Percentiles rank a stretch among this genome's conserved stretches.
phyloP scores from a whole-genome alignment of 345 rosid species.

The Populus davidiana region DNA sequence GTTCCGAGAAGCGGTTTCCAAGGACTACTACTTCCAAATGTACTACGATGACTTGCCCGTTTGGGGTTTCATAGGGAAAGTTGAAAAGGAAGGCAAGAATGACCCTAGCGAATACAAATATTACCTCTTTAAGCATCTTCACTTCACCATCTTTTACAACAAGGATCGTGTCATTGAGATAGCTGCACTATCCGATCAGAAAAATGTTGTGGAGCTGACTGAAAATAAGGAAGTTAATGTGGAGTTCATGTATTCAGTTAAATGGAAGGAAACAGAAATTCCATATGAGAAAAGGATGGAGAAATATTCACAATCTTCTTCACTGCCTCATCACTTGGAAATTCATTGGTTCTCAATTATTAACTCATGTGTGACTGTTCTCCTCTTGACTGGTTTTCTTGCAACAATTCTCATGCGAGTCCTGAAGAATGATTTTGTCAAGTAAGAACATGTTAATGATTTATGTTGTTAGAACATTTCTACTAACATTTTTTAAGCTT shows the following conservation, averaged over 20 bases:
- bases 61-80: slow-evolving; percentile 34
- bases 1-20: slow-evolving; percentile 24
- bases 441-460: slow-evolving; percentile 5
- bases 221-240: slow-evolving; percentile 30
- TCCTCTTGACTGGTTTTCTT: slow-evolving; percentile 33
- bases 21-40: slow-evolving; percentile 36
- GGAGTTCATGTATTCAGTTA: slow-evolving; percentile 26
- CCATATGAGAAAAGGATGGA: slow-evolving; percentile 35
- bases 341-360: slow-evolving; percentile 36
- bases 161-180: slow-evolving; percentile 35
- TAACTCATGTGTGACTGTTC: slow-evolving; percentile 34
- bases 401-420: slow-evolving; percentile 37
- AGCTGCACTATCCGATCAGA: slow-evolving; percentile 15
- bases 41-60: slow-evolving; percentile 35
- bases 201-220: slow-evolving; percentile 23
- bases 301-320: slow-evolving; percentile 28
- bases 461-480: background rate
- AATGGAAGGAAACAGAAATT: slow-evolving; percentile 32
- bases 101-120: slow-evolving; percentile 29
- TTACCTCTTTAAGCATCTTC: slow-evolving; percentile 26
- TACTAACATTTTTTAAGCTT: background rate
- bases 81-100: slow-evolving; percentile 26
- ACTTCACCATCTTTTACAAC: slow-evolving; percentile 23
- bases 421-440: slow-evolving; percentile 32
- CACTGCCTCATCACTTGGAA: slow-evolving; percentile 34